Conservation (phyloP, 169 alveolate genomes). For the Babesia gibsoni region DNA sequence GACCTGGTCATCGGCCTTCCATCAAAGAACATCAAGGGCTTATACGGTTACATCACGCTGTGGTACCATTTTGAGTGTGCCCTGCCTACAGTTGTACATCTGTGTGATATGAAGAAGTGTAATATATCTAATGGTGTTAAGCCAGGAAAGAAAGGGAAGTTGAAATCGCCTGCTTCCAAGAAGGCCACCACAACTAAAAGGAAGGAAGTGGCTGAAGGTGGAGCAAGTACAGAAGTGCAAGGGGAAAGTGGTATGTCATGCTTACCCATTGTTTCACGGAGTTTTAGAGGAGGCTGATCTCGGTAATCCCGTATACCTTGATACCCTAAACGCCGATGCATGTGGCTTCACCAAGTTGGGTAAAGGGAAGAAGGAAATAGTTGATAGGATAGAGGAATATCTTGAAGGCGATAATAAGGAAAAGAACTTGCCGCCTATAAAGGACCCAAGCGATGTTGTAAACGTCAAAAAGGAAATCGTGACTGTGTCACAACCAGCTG, state of each 20-base stretch:
- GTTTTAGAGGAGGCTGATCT: too few relatives aligned
- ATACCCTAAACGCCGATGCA: too few relatives aligned
- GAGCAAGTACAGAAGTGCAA: too few relatives aligned
- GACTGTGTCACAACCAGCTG: slow-evolving; percentile 22
- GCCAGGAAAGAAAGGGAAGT: slow-evolving; percentile 2
- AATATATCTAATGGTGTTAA: slow-evolving; percentile 12
- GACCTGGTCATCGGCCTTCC: slow-evolving; percentile 59
- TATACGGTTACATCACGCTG: slow-evolving; percentile 57
- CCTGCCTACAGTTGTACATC: slow-evolving; percentile 28
- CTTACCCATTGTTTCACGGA: too few relatives aligned
- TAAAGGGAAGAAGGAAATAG: slow-evolving; percentile 8
- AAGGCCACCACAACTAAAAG: slow-evolving; percentile 7
- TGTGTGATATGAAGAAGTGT: slow-evolving; percentile 24
- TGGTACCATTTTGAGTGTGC: slow-evolving; percentile 67
- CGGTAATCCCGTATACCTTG: too few relatives aligned
- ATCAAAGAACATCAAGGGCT: slow-evolving; percentile 56
- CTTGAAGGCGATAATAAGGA: not conserved
- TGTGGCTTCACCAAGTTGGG: not conserved
- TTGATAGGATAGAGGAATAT: slow-evolving; percentile 15
- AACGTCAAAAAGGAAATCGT: not conserved
- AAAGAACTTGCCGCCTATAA: slow-evolving; percentile 15
- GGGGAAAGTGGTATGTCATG: slow-evolving; percentile 33
- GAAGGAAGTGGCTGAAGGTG: slow-evolving; percentile 19
- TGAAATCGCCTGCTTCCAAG: not conserved
- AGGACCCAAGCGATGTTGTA: slow-evolving; percentile 33